Base-by-base conservation (phyloP, 106 monocot species). In the Dactylorhiza incarnata region DNA sequence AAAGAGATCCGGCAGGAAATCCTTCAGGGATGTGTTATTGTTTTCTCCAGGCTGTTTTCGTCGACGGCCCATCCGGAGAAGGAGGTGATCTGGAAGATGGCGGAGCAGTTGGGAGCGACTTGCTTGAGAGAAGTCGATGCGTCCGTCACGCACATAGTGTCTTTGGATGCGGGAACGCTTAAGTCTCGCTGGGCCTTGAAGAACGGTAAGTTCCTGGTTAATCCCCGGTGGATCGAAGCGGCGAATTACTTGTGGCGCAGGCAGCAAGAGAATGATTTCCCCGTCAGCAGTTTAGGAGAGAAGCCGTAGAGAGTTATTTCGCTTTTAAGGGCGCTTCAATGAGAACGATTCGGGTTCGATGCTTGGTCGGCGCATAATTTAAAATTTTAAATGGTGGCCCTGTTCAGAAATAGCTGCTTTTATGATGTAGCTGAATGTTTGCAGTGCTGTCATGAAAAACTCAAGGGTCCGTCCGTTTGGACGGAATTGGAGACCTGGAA, bases 221-320 rank as follows among this genome's bases (percentile, higher is more conserved):
- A 78, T 71, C 91, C 89, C n/a, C 68, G 79, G 9, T 99, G 99
- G 99, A 81, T 94, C 20, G 94, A 99, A 68, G 94, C 83, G 0
- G 85, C 99, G 15, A 84, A 83, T 67, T 94, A 72, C 68, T 61
- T 87, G 62, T 99, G 99, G 99, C 63, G 69, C 9, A 61, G 89
- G 25, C 82, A 84, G 51, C 74, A 48, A 14, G 99, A 99, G 76
- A 81, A 81, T 23, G 87, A 91, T 77, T 93, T 85, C 78, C 56
- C 81, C 0, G 62, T 95, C 46, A 9, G 25, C 46, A 72, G n/a
- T 72, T 12, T 49, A 44, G 22, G 23, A 9, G 72, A 49, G 5
- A 20, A 48, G 44, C 23, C 47, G 5, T 72, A 72, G 72, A 22
- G 45, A 69, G 6, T 44, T 37, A 37, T 37, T 45, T 69, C 29